Base-by-base conservation (phyloP, 192 early-diverging fungal species). In the Coemansia sp. region DNA sequence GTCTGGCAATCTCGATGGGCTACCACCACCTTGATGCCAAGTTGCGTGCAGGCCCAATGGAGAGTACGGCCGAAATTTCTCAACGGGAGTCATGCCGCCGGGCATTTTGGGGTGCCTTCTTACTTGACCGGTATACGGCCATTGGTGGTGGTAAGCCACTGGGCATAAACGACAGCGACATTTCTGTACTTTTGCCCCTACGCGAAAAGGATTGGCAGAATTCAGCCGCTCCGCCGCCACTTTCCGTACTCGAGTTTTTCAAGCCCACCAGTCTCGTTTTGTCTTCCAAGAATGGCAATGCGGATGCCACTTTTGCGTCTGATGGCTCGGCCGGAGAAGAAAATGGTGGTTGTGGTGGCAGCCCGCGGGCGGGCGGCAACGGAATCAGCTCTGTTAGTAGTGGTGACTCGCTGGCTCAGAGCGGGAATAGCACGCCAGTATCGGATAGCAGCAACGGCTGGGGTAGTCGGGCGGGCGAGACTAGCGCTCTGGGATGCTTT, bases 141-240 rank as follows among this genome's bases (percentile, higher is more conserved):
- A 84, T 84, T 61, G 75, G 76, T 23, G 77, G 77, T 38, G 82
- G 82, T 5, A 78, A 84, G 74, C 68, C 82, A 6, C 71, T 84
- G 60, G 82, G 82, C 4, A 84, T 84, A 17, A 84, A 84, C 49
- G 82, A 84, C 63, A 58, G 66, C 69, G 82, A 84, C 44, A 80
- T 84, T 33, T 63, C 74, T 1, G 74, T 84, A 4, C 68, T 78
- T 6, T 60, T 84, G 46, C 82, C 82, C 17, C 46, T 84, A 23
- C 66, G 72, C 43, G 71, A 76, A 44, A 63, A 80, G n/a, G 74
- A 74, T 68, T 84, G 82, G 82, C 65, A 69, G 46, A 44, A 50
- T 26, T 60, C 62, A 2, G 43, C 37, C 19, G 39, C 46, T 16
- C 69, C 80, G 16, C 80, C 80, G 49, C 76, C 80, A 3, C 59